Base-by-base conservation (phyloP, 306 rosid genomes). In the Malus orientalis region DNA sequence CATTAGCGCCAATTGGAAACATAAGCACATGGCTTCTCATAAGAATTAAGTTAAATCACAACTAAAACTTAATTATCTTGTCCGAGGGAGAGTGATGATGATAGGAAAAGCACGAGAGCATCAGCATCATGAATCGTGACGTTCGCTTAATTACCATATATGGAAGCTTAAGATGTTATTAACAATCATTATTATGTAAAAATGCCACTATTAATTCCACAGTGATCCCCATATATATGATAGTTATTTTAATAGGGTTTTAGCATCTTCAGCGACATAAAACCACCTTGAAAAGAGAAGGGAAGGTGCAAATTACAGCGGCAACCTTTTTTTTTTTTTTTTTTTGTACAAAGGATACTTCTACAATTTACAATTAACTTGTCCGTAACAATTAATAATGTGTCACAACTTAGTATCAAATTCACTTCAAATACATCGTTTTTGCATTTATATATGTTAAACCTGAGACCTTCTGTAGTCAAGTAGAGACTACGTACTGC, bases 21-120 rank as follows among this genome's bases (percentile, higher is more conserved):
- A 93, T 72, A 78, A 84, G 89, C 96, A 93, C 97, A 93, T 93
- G 98, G 89, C 82, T 81, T 82, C 84, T 84, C 86, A 84, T 83
- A 76, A 80, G 84, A 73, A 84, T 79, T 74, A 68, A 22, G 84
- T 87, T 87, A 83, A 87, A 85, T 75, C 88, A 69, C 87, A 73
- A 74, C 82, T 77, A 86, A 49, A 74, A 67, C 78, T 76, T 84
- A 77, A 84, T 91, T 82, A 75, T 88, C 88, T 83, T 79, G 77
- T 86, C 73, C 55, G 55, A 87, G 10, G 29, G 84, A 89, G 72
- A 78, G 79, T 62, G 80, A 91, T 84, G 85, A 81, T 87, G 91
- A 87, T 80, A 73, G 75, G 84, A 82, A 64, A 49, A 49, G 6
- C 55, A 88, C 88, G 79, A 74, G 82, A 78, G 87, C 85, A 78